A percentile compares a stretch with the other conserved stretches of the same genome.
These are phyloP conservation scores for Plasmodium gonderi DNA, from an alignment of 169 alveolate species.

Conservation along the genomic window DNA sequence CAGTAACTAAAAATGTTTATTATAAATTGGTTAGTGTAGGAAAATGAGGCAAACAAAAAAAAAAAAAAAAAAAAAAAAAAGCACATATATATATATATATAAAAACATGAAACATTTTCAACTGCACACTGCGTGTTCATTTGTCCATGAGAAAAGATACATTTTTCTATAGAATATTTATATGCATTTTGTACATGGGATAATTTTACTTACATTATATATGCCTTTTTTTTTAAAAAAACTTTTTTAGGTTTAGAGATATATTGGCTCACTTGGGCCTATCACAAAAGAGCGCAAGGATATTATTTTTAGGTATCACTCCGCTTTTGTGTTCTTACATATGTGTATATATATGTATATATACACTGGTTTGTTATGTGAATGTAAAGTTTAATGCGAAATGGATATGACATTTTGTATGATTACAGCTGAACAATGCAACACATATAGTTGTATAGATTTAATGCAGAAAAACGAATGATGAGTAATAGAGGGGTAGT, in stretches of 20 bases:
- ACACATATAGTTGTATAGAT: not conserved
- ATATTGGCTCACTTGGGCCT: constrained; percentile 91
- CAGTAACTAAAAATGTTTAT: constrained; percentile 80
- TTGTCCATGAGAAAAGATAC: no score
- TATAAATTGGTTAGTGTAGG: constrained; percentile 80
- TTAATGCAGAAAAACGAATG: not conserved
- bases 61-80: not conserved
- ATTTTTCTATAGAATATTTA: no score
- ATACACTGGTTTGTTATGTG: no score
- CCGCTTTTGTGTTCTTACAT: not conserved
- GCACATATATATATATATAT: no score
- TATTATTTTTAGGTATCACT: constrained; percentile 90
- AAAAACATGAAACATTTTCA: no score
- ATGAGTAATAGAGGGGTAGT: not conserved
- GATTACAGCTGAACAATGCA: not conserved
- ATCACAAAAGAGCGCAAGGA: constrained; percentile 92
- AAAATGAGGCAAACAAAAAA: not conserved
- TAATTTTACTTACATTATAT: no score
- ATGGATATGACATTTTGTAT: not conserved
- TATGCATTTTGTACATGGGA: no score
- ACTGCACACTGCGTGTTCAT: no score
- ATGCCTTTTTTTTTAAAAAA: no score
- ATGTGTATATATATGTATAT: not conserved
- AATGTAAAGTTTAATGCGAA: not conserved
- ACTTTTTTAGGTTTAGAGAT: constrained; percentile 89